phyloP scores from a whole-genome alignment of 768 basidiomycete species.

The Boletus sp. region DNA sequence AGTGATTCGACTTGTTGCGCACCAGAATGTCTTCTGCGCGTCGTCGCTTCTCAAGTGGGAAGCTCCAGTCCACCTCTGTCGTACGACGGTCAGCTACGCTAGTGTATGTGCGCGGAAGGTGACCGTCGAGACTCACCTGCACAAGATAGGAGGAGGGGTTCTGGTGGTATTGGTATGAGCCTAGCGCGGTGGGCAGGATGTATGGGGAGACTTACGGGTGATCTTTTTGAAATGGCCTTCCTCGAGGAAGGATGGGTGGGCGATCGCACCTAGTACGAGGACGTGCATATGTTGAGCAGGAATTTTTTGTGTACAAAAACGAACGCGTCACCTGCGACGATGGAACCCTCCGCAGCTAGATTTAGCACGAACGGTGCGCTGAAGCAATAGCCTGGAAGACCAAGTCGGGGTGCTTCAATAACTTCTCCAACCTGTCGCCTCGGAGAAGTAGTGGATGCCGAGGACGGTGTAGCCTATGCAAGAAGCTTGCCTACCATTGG shows the following conservation, averaged over 20 bases:
- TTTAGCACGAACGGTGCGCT: conserved; percentile 51
- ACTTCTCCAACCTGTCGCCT: conserved; percentile 50
- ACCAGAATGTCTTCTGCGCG: conserved; percentile 56
- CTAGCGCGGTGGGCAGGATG: neutral
- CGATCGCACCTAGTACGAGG: conserved; percentile 43
- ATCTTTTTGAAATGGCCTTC: conserved; percentile 52
- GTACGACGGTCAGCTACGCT: too few species aligned
- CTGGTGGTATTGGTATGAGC: neutral
- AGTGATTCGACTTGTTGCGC: conserved; percentile 46
- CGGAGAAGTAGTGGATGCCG: conserved; percentile 63
- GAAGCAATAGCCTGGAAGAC: conserved; percentile 55
- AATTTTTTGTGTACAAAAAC: neutral
- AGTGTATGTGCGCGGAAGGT: neutral
- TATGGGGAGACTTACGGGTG: conserved; percentile 36
- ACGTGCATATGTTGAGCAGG: neutral
- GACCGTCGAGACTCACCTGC: conserved; percentile 12
- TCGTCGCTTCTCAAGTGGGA: too few species aligned
- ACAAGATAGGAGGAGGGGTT: conserved; percentile 23
- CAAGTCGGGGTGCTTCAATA: conserved; percentile 37
- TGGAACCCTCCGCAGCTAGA: conserved; percentile 39
- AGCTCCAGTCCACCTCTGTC: too few species aligned
- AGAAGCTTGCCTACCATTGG: conserved; percentile 44
- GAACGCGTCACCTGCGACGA: conserved; percentile 41
- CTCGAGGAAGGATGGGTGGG: conserved; percentile 49
- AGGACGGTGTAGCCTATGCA: conserved; percentile 49